Percentiles rank a stretch among this genome's conserved stretches.
phyloP scores from a whole-genome alignment of 2,329 filamentous ascomycete species.

The Epichloe typhina region DNA sequence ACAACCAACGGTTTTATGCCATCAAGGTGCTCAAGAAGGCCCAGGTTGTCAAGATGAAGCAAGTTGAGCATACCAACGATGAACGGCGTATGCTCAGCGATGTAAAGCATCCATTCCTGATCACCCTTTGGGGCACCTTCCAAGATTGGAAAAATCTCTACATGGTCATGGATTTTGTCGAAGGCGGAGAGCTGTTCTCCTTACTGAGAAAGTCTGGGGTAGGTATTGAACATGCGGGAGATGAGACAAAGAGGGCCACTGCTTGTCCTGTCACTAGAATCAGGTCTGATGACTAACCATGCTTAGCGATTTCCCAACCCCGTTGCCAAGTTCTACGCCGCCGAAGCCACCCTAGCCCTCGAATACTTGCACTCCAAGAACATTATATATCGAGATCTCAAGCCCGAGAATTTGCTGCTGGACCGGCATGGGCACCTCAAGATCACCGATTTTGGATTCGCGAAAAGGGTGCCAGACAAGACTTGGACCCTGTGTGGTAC shows the following conservation, averaged over 20 bases:
- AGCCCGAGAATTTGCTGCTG: conserved; percentile 84
- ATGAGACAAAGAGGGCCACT: neutral
- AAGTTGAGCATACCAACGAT: conserved; percentile 98
- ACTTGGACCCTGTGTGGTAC: conserved; percentile 98
- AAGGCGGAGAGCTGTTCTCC: conserved; percentile 95
- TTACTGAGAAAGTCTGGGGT: conserved; percentile 85
- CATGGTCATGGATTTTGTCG: conserved; percentile 99
- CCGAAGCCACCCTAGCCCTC: conserved; percentile 87
- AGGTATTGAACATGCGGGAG: conserved; percentile 19
- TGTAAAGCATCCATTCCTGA: conserved; percentile 94
- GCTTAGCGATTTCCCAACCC: conserved; percentile 92
- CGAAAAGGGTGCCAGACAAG: conserved; percentile 95
- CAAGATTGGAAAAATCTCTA: conserved; percentile 92
- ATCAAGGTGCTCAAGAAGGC: conserved; percentile 98
- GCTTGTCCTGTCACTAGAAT: neutral
- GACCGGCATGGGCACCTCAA: conserved; percentile 91
- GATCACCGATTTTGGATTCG: conserved; percentile 97
- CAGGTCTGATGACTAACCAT: neutral
- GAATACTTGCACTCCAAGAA: conserved; percentile 91
- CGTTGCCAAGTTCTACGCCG: conserved; percentile 97
- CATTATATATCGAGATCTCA: conserved; percentile 96
- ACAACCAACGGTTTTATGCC: conserved; percentile 96
- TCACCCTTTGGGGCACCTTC: conserved; percentile 97
- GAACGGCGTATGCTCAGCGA: conserved; percentile 91
- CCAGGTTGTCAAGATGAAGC: conserved; percentile 99